phyloP scores from a whole-genome alignment of 164 flowering plant species.

The Liriodendron chinense region DNA sequence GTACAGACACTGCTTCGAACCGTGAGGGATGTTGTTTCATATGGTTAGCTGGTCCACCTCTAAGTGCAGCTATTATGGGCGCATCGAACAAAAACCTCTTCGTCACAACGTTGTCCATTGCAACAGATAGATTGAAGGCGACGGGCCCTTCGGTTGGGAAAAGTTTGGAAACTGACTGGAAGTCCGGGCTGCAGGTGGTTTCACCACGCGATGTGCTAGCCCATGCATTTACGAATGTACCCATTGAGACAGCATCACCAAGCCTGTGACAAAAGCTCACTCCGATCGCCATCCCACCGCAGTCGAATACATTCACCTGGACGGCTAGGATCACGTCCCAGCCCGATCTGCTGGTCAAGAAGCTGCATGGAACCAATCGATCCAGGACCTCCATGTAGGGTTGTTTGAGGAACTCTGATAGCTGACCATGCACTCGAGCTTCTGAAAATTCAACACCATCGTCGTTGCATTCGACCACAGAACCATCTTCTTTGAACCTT shows the following conservation, averaged over 20 bases:
- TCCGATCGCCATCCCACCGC: conserved; percentile 3
- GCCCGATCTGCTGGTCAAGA: neutral
- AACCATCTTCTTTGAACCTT: neutral
- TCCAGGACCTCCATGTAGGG: neutral
- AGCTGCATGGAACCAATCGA: neutral
- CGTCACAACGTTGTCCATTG: no score
- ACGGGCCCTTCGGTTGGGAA: no score
- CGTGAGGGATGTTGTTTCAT: no score
- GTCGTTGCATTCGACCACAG: neutral
- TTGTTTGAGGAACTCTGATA: neutral
- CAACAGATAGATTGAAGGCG: no score
- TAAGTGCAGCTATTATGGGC: no score
- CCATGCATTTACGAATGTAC: neutral
- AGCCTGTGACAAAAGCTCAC: neutral
- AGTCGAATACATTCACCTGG: neutral
- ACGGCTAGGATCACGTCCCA: neutral
- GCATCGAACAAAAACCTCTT: no score
- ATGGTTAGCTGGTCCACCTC: no score
- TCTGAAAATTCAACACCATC: neutral
- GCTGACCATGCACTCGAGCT: neutral
- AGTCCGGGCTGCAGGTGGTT: neutral
- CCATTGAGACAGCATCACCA: neutral
- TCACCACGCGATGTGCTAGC: neutral
- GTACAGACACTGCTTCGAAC: neutral
- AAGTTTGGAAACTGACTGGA: no score